Evolutionary conservation across 1,284 basidiomycete species (phyloP), one percentile per base, ranked within the genome.

Genomic region (Papiliotrema nemorosa): DNA sequence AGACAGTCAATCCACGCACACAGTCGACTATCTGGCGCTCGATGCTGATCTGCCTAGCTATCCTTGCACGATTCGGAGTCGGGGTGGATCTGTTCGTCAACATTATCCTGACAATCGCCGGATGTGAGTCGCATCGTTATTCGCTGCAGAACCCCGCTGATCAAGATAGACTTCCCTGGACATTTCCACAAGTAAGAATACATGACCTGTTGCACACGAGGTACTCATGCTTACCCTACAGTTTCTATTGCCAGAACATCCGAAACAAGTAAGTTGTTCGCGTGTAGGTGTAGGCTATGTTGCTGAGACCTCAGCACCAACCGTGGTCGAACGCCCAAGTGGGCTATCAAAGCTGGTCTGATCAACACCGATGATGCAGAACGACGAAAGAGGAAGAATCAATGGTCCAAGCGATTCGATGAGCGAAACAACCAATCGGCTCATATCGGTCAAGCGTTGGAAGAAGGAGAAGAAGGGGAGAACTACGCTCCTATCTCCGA

Each of bases 191-290:
- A 77, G 70, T 77, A 43, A 44, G 67, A n/a, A n/a, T n/a, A n/a
- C n/a, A n/a, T n/a, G n/a, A n/a, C n/a, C n/a, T n/a, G n/a, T n/a
- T n/a, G n/a, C n/a, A n/a, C n/a, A n/a, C n/a, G n/a, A n/a, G n/a
- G n/a, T n/a, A 48, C 3, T 13, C 5, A 9, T 31, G 9, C 16
- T 22, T 14, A 22, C 16, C 16, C 14, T 34, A 33, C 26, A 93
- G 92, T 70, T 94, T 94, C 73, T 94, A 93, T 78, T 89, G 93
- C 57, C 74, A 96, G 84, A 96, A 94, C 76, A 85, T 97, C 60
- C 81, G 93, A 48, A 97, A 97, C 78, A 97, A 97, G 64, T 68
- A 27, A 47, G 64, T 58, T 13, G 14, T 27, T 18, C 10, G 7
- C 7, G 16, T 34, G 7, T 13, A 3, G 13, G 1, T 25, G 1